Evolutionary conservation across 371 early-diverging fungal genomes (phyloP), one percentile per base, ranked within the genome.

Genomic region (Blakeslea trispora): DNA sequence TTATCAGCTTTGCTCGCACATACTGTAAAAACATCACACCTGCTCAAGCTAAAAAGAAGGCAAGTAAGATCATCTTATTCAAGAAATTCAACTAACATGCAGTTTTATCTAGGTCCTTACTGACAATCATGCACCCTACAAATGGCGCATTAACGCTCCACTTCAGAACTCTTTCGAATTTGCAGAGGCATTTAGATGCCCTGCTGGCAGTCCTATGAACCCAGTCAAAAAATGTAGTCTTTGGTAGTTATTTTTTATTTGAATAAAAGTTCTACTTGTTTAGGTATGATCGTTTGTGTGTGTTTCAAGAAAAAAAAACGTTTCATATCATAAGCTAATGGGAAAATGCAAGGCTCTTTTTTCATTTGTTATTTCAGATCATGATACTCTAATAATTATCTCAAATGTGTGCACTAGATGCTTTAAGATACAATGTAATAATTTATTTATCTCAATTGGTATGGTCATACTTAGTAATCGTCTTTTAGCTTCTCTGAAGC

Each of bases 141-240:
- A 63, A 19, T 76, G 71, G 62, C 81, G 90, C 43, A 82, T 87
- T 37, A 86, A 81, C 48, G 90, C 84, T 18, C 83, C 74, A 6
- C 53, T 86, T 15, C 76, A 76, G 43, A 89, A 90, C 53, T 81
- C 84, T 0, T 48, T 54, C 9, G 60, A 75, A n/a, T 91, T 91
- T 72, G 74, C 85, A 2, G 50, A 81, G 13, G 84, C 77, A 3
- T 91, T 83, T 69, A 65, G 76, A 9, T 91, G 90, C 48, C 71
- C 75, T 21, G 64, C 61, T 17, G 72, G 71, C n/a, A 65, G 71
- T 9, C 73, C 71, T 1, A 82, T 85, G 82, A 85, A 85, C 32
- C 84, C 85, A 15, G 52, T 42, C 17, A 59, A 74, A 5, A 81
- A 82, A 54, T 82, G 82, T 54, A 61, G 68, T 23, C 49, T 82